Percentiles rank a stretch among this genome's conserved stretches.
Evolutionary conservation across 176 grass and related monocot species (phyloP).

Genomic region (Oryza meridionalis): DNA sequence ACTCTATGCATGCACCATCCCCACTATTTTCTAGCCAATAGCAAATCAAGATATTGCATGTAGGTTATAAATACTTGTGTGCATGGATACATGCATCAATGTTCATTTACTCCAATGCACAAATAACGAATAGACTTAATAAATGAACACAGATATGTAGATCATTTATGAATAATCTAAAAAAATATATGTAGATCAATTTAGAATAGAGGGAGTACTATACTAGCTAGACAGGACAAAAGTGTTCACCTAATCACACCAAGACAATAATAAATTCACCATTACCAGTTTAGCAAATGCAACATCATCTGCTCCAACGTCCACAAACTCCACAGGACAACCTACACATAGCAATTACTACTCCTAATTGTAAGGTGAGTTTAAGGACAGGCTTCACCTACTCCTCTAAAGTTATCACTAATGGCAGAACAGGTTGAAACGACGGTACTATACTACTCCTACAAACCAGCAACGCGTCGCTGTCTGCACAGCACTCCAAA

Average conservation of each 20-base stretch:
- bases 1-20: too few species aligned
- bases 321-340: neutral
- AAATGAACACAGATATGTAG: too few species aligned
- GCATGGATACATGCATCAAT: too few species aligned
- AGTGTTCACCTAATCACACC: slow-evolving; percentile 9
- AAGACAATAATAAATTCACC: neutral
- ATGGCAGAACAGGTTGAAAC: neutral
- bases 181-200: too few species aligned
- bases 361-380: neutral
- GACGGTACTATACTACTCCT: too few species aligned
- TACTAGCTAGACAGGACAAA: neutral
- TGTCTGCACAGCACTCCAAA: neutral
- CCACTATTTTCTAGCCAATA: too few species aligned
- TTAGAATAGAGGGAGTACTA: neutral
- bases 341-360: neutral
- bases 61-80: too few species aligned
- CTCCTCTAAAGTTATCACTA: neutral
- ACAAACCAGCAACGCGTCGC: neutral
- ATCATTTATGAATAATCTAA: too few species aligned
- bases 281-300: neutral
- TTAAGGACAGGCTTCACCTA: slow-evolving; percentile 13
- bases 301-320: neutral
- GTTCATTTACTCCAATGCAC: too few species aligned
- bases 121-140: too few species aligned
- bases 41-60: too few species aligned